Base-by-base conservation (phyloP, 108 stramenopile species). In the Fistulifera pelliculosa region DNA sequence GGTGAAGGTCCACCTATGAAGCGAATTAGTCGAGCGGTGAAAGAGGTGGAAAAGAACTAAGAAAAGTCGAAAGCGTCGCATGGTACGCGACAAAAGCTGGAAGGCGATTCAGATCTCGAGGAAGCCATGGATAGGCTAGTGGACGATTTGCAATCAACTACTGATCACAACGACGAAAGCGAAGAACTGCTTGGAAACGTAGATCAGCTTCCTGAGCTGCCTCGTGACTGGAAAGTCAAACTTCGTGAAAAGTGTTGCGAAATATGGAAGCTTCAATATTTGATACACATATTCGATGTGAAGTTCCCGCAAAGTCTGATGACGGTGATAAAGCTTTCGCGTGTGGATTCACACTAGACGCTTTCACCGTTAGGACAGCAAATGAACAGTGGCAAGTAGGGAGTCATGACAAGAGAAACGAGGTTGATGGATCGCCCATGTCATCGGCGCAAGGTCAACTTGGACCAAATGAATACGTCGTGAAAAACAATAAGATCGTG, bases 211-310 rank as follows among this genome's bases (percentile, higher is more conserved):
- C 64, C 64, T 2, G 52, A 66, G 47, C 62, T 76, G 1, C 68
- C 74, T 21, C 55, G 66, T n/a, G 64, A 69, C 39, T 76, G 80
- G 64, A 83, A 69, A 47, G 72, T 75, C 14, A 85, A 79, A 56
- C 44, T 89, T 16, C 55, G 70, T 49, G 66, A 79, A 54, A 89
- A 89, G 48, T 80, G 1, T 61, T 85, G 58, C 60, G 81, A 24
- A 89, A 89, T 54, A 61, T 85, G 58, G 77, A 85, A 53, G 76
- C 76, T 15, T 74, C 61, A 10, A 56, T 89, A 39, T 47, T 54
- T 39, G 76, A 89, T 54, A 61, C 85, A 17, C 87, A 89, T 65
- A 67, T 89, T 27, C 64, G 87, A 41, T 82, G 79, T 62, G 87
- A 89, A 55, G 23, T 6, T 13, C 10, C 41, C 42, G 19, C 18